Conservation (phyloP, 2,329 filamentous ascomycete genomes). For the Leptosphaerulina australis region DNA sequence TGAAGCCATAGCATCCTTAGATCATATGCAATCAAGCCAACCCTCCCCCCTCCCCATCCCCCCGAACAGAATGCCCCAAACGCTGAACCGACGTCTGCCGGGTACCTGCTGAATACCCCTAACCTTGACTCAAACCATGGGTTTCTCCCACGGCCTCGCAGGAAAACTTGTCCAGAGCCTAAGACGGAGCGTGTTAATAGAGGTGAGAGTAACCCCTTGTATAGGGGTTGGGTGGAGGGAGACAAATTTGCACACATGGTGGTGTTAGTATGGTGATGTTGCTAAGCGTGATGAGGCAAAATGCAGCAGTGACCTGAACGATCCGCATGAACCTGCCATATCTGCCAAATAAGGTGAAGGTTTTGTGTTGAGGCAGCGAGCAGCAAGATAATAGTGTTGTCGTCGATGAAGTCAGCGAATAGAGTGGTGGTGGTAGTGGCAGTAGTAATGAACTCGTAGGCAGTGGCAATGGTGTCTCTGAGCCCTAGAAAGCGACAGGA, state of each 20-base stretch:
- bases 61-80: too few species aligned
- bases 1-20: neutral
- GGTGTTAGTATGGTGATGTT: neutral
- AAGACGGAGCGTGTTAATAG: neutral
- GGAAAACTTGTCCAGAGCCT: neutral
- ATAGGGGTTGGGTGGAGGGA: constrained; percentile 21
- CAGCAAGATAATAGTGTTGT: neutral
- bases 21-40: neutral
- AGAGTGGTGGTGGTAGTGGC: neutral
- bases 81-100: neutral
- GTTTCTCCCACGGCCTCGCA: neutral
- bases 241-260: too few species aligned
- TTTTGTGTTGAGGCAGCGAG: neutral
- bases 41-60: too few species aligned
- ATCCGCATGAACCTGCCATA: neutral
- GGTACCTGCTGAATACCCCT: neutral
- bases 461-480: constrained; percentile 17
- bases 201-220: constrained; percentile 22
- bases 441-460: neutral
- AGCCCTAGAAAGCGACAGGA: constrained; percentile 26
- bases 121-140: neutral
- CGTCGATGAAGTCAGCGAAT: neutral
- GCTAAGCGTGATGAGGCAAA: neutral
- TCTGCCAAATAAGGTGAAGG: neutral
- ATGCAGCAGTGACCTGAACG: neutral